These are phyloP conservation scores for Hirsutella thompsonii DNA, from an alignment of 2,329 filamentous ascomycete genomes.

Conservation along the genomic window DNA sequence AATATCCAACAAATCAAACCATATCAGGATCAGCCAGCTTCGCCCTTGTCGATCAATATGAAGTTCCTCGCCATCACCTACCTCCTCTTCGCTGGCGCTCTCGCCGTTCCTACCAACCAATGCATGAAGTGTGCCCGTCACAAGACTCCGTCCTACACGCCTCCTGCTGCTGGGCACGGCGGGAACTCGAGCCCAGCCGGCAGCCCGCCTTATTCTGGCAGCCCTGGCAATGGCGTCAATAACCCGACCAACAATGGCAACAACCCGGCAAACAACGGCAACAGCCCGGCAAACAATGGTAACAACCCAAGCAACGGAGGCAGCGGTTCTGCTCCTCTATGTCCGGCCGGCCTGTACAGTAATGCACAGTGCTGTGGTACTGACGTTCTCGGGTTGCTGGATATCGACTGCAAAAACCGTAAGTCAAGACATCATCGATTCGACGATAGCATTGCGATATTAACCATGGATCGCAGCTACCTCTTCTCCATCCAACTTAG, in stretches of 20 bases:
- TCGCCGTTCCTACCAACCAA: background rate
- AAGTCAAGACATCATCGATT: background rate
- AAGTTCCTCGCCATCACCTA: background rate
- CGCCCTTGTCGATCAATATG: background rate
- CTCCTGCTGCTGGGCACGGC: background rate
- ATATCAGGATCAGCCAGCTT: too few species aligned
- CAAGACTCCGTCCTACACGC: background rate
- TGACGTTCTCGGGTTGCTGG: conserved; percentile 1
- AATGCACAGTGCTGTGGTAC: conserved; percentile 2
- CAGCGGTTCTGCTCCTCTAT: background rate
- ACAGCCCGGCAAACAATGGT: background rate
- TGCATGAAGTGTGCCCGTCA: background rate
- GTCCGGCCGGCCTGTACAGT: background rate
- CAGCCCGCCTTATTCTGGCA: background rate
- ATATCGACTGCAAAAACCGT: conserved; percentile 3
- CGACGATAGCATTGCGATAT: too few species aligned
- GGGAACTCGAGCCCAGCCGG: background rate
- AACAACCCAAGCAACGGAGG: background rate
- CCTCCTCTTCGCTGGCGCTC: background rate
- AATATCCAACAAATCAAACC: too few species aligned
- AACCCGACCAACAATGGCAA: background rate
- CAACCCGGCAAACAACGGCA: background rate
- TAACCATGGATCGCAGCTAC: too few species aligned
- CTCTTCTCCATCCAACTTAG: background rate
- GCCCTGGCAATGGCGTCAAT: background rate